Evolutionary conservation across 768 basidiomycete genomes (phyloP).

Genomic region (Kwoniella dendrophila): DNA sequence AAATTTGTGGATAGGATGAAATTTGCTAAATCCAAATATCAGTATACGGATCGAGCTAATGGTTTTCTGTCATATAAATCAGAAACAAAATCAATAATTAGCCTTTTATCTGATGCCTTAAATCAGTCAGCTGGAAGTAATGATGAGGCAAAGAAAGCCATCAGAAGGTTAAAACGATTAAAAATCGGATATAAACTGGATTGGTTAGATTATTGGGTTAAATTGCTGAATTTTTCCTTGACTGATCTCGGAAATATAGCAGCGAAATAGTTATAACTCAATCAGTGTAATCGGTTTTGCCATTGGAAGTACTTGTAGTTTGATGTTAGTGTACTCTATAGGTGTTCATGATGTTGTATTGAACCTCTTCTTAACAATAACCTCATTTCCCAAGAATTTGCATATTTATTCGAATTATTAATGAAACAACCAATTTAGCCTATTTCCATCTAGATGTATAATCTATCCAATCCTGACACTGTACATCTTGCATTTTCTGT

Average conservation of each 20-base stretch:
- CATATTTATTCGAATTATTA: background rate
- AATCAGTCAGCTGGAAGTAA: background rate
- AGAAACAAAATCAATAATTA: background rate
- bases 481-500: background rate
- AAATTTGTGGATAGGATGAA: background rate
- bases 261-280: no score
- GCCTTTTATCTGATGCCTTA: background rate
- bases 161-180: background rate
- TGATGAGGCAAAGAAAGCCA: background rate
- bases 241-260: background rate
- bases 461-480: background rate
- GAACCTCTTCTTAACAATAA: background rate
- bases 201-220: slow-evolving; percentile 6
- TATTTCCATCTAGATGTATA: background rate
- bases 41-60: background rate
- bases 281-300: background rate
- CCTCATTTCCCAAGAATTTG: background rate
- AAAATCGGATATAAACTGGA: background rate
- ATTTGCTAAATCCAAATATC: background rate
- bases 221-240: background rate
- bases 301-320: background rate
- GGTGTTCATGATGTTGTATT: background rate
- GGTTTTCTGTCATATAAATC: background rate
- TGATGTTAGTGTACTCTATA: background rate
- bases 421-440: no score